Evolutionary conservation across 2,329 filamentous ascomycete genomes (phyloP), one percentile per base, ranked within the genome.

Genomic region (Bipolaris oryzae): DNA sequence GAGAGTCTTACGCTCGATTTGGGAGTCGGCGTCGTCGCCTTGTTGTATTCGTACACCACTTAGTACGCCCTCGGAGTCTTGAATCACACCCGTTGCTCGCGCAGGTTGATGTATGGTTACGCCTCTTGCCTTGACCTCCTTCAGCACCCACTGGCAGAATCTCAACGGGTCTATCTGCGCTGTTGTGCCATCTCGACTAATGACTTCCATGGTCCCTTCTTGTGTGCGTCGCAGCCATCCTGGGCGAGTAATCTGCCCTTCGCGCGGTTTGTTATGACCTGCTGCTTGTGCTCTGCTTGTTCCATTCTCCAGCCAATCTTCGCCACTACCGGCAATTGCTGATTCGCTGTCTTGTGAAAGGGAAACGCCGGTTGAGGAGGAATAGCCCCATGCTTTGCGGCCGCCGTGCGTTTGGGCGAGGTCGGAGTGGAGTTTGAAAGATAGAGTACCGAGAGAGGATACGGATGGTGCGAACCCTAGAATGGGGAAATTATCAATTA

Each of bases 161-260:
- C 80, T 78, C 10, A 86, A 70, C 0, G 91, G 90, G 64, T 93
- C 88, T 83, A 90, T 80, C 72, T 91, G 87, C 13, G 86, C 89
- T 15, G 85, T 85, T 2, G 80, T 85, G 3, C 81, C 84, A 16
- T 84, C 81, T 23, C 83, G 79, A 57, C 86, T 85, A 42, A 92
- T 87, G 23, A 84, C 75, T 65, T 88, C 85, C 21, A 91, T 71
- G 0, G 71, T 78, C 52, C 85, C 85, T 0, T 84, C 86, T 2
- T 81, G 74, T 20, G 76, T 77, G 51, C 79, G 80, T 44, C 79
- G 83, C 70, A 91, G 74, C 88, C 89, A 91, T 7, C 73, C 67
- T 2, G 87, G 87, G 3, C 74, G 77, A 4, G 71, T 73, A 5
- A 50, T 44, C 42, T 62, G 55, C 28, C 57, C 64, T 46, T 63